Percentiles rank a stretch among this genome's conserved stretches.
These are phyloP conservation scores for Brassica incana DNA, from an alignment of 345 rosid species.

Conservation along the genomic window DNA sequence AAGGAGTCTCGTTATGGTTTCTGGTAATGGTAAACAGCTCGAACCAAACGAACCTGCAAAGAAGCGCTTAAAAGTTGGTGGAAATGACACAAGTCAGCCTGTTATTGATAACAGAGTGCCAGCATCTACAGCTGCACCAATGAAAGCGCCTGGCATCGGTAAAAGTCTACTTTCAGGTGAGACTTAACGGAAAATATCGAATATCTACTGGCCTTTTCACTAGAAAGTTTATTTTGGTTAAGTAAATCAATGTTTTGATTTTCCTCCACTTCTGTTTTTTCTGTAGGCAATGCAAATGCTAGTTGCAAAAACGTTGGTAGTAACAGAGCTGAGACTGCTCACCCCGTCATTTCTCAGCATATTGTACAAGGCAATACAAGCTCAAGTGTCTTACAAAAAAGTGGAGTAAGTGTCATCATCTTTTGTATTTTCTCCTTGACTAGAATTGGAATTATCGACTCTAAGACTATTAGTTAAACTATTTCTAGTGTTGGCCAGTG, in stretches of 20 bases:
- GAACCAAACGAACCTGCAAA: conserved; percentile 60
- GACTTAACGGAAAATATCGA: conserved; percentile 20
- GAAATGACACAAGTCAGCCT: conserved; percentile 42
- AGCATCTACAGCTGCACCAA: conserved; percentile 39
- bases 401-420: conserved; percentile 44
- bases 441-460: not conserved
- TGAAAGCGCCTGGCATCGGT: conserved; percentile 39
- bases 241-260: conserved; percentile 26
- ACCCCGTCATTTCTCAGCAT: conserved; percentile 38
- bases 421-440: conserved; percentile 14
- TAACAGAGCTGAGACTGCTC: conserved; percentile 43
- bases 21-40: conserved; percentile 41
- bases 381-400: conserved; percentile 40
- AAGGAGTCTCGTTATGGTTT: conserved; percentile 43
- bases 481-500: not conserved
- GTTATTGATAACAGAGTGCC: conserved; percentile 37
- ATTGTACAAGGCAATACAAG: conserved; percentile 33
- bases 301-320: conserved; percentile 41
- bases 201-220: conserved; percentile 35
- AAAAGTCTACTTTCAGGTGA: conserved; percentile 45
- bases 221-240: conserved; percentile 35
- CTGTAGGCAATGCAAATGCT: conserved; percentile 51
- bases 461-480: not conserved
- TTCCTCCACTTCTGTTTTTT: conserved; percentile 20
- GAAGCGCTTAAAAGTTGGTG: conserved; percentile 61